These are phyloP conservation scores for Mariannaea sp. DNA, from an alignment of 2,329 filamentous ascomycete species.

Conservation along the genomic window DNA sequence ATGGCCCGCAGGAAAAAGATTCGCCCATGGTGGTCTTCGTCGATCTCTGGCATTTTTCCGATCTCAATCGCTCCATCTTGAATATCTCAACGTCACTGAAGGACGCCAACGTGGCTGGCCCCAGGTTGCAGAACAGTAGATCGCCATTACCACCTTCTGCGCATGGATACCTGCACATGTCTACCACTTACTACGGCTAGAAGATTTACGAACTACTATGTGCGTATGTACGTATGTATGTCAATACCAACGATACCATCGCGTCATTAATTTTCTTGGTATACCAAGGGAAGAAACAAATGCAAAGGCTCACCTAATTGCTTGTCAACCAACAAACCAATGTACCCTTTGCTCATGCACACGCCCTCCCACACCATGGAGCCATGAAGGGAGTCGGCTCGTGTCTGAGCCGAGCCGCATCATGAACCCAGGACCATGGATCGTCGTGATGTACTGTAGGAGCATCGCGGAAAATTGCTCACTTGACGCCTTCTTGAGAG, in stretches of 20 bases:
- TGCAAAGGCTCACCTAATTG: neutral
- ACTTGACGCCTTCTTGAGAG: neutral
- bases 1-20: too few relatives aligned
- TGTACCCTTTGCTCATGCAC: neutral
- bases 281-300: too few relatives aligned
- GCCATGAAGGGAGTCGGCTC: slow-evolving; percentile 3
- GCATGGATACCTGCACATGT: too few relatives aligned
- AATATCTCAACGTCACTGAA: slow-evolving; percentile 34
- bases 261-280: neutral
- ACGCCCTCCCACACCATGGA: neutral
- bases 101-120: neutral
- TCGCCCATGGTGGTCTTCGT: too few relatives aligned
- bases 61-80: slow-evolving; percentile 29
- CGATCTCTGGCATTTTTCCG: slow-evolving; percentile 37
- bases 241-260: slow-evolving; percentile 9
- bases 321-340: neutral
- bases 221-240: slow-evolving; percentile 19
- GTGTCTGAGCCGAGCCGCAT: slow-evolving; percentile 29
- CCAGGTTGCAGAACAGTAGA: slow-evolving; percentile 22
- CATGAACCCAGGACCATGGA: slow-evolving; percentile 12
- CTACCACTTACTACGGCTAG: too few relatives aligned
- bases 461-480: neutral
- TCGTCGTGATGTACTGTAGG: neutral
- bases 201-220: too few relatives aligned
- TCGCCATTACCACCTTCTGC: slow-evolving; percentile 25